These are phyloP conservation scores for Coccomyxa sp. DNA, from an alignment of 139 green algal species.

Conservation along the genomic window DNA sequence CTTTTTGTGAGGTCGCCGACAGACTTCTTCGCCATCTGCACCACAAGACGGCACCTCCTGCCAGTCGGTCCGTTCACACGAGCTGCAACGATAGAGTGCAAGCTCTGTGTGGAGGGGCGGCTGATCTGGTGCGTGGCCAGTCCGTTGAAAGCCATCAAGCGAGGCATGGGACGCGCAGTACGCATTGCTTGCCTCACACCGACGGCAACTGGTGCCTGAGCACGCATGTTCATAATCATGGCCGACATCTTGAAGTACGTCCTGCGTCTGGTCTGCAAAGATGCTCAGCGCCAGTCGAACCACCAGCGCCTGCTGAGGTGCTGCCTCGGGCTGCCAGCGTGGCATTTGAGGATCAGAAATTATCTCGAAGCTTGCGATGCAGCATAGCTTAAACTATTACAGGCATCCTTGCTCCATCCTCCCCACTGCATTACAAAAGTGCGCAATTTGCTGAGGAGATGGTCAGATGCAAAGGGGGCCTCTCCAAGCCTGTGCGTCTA, in stretches of 20 bases:
- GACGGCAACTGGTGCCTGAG: background rate
- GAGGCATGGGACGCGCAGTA: background rate
- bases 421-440: too few species aligned
- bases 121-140: background rate
- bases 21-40: conserved; percentile 72
- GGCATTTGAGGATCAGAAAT: too few species aligned
- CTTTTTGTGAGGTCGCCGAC: conserved; percentile 87
- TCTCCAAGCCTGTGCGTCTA: too few species aligned
- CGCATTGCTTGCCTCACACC: background rate
- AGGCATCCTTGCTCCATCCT: too few species aligned
- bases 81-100: background rate
- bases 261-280: too few species aligned
- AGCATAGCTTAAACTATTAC: too few species aligned
- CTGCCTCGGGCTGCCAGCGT: too few species aligned
- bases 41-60: background rate
- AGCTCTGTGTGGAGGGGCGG: background rate
- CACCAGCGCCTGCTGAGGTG: too few species aligned
- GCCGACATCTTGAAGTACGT: background rate
- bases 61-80: background rate
- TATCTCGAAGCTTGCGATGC: too few species aligned
- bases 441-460: too few species aligned
- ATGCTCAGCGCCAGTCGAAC: too few species aligned
- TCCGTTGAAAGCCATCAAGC: background rate
- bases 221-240: background rate
- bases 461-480: too few species aligned